Conservation (phyloP, 176 grass and related monocot genomes). For the Microstegium vimineum region DNA sequence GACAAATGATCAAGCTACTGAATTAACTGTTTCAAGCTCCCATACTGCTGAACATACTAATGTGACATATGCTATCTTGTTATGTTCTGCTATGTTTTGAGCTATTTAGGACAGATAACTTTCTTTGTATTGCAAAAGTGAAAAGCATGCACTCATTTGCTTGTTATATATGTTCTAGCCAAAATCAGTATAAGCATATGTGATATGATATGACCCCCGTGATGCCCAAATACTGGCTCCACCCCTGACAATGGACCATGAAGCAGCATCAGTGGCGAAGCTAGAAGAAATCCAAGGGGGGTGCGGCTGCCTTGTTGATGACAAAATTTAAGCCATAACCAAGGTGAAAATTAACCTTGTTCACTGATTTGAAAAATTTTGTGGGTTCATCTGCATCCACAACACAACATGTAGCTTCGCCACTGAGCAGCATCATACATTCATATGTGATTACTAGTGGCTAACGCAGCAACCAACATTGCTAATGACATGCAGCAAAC, state of each 20-base stretch:
- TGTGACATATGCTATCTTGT: not conserved
- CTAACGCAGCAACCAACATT: not conserved
- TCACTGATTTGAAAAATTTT: too few species aligned
- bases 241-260: not conserved
- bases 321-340: too few species aligned
- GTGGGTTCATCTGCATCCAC: too few species aligned
- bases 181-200: not conserved
- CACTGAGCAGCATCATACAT: not conserved
- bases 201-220: not conserved
- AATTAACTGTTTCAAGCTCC: not conserved
- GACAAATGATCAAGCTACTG: not conserved
- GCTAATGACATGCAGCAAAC: not conserved
- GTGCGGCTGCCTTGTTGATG: too few species aligned
- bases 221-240: not conserved
- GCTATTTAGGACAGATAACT: not conserved
- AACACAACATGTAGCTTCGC: too few species aligned
- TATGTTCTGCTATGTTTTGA: not conserved
- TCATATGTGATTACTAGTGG: not conserved
- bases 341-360: too few species aligned
- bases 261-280: not conserved
- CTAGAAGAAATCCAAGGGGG: too few species aligned
- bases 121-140: not conserved
- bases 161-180: not conserved
- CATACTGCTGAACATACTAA: not conserved
- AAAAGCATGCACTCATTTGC: not conserved